Base-by-base conservation (phyloP, 179 eudicot species). In the Monotropa hypopitys region DNA sequence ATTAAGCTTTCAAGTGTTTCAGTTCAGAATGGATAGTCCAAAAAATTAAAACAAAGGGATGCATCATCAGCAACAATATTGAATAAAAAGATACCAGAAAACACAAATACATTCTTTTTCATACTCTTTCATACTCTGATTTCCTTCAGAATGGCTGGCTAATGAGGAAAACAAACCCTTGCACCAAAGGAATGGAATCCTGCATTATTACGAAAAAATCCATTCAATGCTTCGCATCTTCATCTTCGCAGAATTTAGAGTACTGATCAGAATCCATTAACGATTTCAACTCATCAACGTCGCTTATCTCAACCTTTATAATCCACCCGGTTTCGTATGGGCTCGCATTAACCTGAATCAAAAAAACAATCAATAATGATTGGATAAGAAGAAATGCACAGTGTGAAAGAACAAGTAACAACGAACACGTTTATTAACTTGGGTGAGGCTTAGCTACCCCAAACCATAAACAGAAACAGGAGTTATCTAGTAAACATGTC, bases 321-420 rank as follows among this genome's bases (percentile, higher is more conserved):
- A 94, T 90, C 98, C 98, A 94, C 71, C 97, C 98, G 42, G 88
- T 78, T 51, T 88, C 96, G 67, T 88, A 94, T 3, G 98, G 98
- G 80, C 94, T 88, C 42, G 74, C 83, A 38, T 94, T 94, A 5
- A 89, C 85, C 93, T 88, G 72, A 46, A 81, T 35, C 49, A 63
- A 23, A 35, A 70, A 33, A 69, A 21, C 12, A 71, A 0, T n/a
- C 45, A 15, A 74, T 23, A 47, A 40, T 28, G 15, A 13, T 33
- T 42, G 40, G 51, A 70, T 2, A 15, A 38, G 40, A 74, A 75
- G 42, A 74, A 68, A 53, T 26, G 32, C 54, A 77, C 57, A 57
- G 30, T 18, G 28, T 13, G n/a, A 23, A 54, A 35, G 33, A 18
- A 35, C 7, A 30, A 63, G 54, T 12, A 59, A 75, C n/a, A 75